Base-by-base conservation (phyloP, 495 filamentous ascomycete genomes). In the Xylaria acuta region DNA sequence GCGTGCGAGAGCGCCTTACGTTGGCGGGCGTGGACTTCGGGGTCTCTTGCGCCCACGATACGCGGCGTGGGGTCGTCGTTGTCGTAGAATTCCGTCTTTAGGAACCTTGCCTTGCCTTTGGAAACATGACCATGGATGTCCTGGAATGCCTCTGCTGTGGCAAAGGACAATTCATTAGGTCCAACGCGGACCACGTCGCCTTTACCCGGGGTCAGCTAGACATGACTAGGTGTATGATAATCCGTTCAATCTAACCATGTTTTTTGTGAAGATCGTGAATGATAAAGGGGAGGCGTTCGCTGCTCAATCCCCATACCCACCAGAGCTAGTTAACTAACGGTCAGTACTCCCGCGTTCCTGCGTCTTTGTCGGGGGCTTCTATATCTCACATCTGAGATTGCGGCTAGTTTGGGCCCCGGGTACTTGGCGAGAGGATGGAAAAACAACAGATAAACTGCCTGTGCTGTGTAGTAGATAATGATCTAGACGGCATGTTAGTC, bases 1-100 rank as follows among this genome's bases (percentile, higher is more conserved):
- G 83, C 84, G 60, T 85, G 82, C 0, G 83, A 80, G 9, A 87
- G 75, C 2, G 82, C 62, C 49, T 78, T 75, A 1, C 86, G 79
- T 49, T 83, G 75, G n/a, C 73, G 62, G 2, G 73, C 74, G 67
- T 83, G 81, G 51, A 76, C 49, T 25, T 73, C 74, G 6, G 64
- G 64, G 32, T 72, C 70, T 30, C 70, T 58, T 40, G 43, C 70
- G 30, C 38, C 63, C 27, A 32, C 38, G 4, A 72, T 60, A 1
- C 63, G 70, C 27, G 70, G 70, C 11, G 49, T 56, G 14, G 69
- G 59, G 16, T 72, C 70, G 4, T 67, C 63, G 25, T 67, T 72
- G 1, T 67, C 45, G n/a, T 72, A 72, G 49, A 72, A 67, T 12
- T 67, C 70, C 7, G 70, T 43, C 36, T 72, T 72, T 20, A 67